Percentiles rank a stretch among this genome's conserved stretches.
Evolutionary conservation across 805 yeast genomes (phyloP).

Genomic region (Sungouiella thailandica): DNA sequence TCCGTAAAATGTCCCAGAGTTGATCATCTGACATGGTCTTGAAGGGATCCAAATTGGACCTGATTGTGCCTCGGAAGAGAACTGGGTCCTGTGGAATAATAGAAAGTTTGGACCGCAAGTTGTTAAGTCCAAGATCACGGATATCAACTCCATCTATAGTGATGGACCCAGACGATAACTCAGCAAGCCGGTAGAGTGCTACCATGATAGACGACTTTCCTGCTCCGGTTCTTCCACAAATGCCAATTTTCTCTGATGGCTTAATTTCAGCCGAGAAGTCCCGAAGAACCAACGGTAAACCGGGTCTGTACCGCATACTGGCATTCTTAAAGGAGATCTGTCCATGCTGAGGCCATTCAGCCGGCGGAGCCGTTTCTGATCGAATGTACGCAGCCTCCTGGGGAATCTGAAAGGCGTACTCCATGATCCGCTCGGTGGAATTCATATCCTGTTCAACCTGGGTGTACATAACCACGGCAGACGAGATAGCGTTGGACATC

Average conservation of each 20-base stretch:
- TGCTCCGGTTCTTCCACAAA: constrained; percentile 20
- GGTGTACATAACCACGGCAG: constrained; percentile 4
- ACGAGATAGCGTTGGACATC: constrained; percentile 2
- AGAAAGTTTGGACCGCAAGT: constrained; percentile 11
- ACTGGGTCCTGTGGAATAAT: constrained; percentile 20
- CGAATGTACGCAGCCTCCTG: constrained; percentile 19
- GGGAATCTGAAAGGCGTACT: constrained; percentile 17
- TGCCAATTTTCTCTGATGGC: constrained; percentile 14
- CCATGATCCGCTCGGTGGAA: constrained; percentile 8
- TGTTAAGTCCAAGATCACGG: constrained; percentile 8
- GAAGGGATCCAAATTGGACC: constrained; percentile 18
- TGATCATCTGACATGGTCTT: constrained; percentile 8
- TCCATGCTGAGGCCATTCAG: constrained; percentile 8
- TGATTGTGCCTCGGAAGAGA: constrained; percentile 13
- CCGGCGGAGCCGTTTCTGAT: constrained; percentile 25
- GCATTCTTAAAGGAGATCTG: constrained; percentile 17
- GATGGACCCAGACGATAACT: constrained; percentile 11
- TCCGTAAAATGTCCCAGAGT: constrained; percentile 12
- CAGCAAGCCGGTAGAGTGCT: constrained; percentile 13
- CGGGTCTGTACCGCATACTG: constrained; percentile 21
- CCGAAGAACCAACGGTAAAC: constrained; percentile 10
- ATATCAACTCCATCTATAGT: constrained; percentile 15
- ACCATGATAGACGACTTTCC: constrained; percentile 18
- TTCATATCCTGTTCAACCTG: constrained; percentile 9
- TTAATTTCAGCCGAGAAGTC: constrained; percentile 6